Conservation (phyloP, 2,329 filamentous ascomycete genomes). For the Fusarium ambrosium region DNA sequence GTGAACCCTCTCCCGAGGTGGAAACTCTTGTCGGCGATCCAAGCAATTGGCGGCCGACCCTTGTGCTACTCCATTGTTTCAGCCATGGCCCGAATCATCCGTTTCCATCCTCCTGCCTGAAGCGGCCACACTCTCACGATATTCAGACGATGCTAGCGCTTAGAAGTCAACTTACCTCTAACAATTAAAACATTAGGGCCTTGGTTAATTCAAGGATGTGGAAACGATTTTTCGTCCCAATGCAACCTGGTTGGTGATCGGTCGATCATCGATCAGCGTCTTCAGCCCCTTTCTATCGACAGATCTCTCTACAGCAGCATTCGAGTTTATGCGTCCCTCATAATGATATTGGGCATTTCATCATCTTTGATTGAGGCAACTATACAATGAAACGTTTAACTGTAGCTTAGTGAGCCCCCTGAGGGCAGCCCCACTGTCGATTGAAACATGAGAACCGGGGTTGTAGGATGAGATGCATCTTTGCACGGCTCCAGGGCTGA, state of each 20-base stretch:
- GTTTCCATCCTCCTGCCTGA: conserved; percentile 9
- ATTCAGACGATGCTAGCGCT: conserved; percentile 5
- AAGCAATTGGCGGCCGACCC: conserved; percentile 7
- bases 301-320: not conserved
- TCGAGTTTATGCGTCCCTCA: not conserved
- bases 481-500: not conserved
- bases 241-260: not conserved
- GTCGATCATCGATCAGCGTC: not conserved
- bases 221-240: not conserved
- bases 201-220: not conserved
- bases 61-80: conserved; percentile 8
- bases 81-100: not conserved
- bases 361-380: not conserved
- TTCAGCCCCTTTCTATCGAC: not conserved
- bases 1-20: not conserved
- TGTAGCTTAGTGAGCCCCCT: not conserved
- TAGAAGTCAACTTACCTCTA: conserved; percentile 10
- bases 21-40: not conserved
- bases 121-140: not conserved
- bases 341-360: not conserved
- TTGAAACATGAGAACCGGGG: conserved; percentile 3
- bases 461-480: conserved; percentile 2
- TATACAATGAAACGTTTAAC: not conserved
- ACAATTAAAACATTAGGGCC: not conserved
- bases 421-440: not conserved